Percentiles rank a stretch among this genome's conserved stretches.
phyloP scores from a whole-genome alignment of 1,284 basidiomycete genomes.

The Cryptococcus sp. region DNA sequence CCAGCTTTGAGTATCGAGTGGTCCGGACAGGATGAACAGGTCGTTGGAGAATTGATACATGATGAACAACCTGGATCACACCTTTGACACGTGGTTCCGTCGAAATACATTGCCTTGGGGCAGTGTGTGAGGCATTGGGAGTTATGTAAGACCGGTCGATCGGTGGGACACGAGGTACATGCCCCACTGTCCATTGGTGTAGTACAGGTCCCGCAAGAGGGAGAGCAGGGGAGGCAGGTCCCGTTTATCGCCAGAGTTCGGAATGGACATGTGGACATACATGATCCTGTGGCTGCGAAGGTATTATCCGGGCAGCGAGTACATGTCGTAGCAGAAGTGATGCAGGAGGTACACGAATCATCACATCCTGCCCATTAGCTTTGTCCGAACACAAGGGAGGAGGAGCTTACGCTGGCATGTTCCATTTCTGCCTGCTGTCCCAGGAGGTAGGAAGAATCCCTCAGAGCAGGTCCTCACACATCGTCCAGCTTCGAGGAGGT shows the following conservation, averaged over 20 bases:
- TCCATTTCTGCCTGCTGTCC: conserved; percentile 23
- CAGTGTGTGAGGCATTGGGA: conserved; percentile 46
- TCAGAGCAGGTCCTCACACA: conserved; percentile 41
- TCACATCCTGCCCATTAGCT: conserved; percentile 40
- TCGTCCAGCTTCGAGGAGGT: conserved; percentile 34
- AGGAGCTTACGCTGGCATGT: conserved; percentile 44
- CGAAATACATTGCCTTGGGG: conserved; percentile 34
- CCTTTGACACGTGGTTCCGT: conserved; percentile 29
- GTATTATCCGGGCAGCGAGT: conserved; percentile 33
- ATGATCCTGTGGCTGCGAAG: conserved; percentile 41
- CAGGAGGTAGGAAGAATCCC: conserved; percentile 34
- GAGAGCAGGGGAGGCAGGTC: conserved; percentile 44
- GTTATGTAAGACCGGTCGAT: conserved; percentile 38
- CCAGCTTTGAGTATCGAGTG: conserved; percentile 35
- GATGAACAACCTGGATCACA: conserved; percentile 42
- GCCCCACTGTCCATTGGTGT: conserved; percentile 8
- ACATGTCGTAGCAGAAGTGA: conserved; percentile 33
- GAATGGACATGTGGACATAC: conserved; percentile 41
- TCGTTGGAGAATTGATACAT: conserved; percentile 24
- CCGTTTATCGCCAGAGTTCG: conserved; percentile 29
- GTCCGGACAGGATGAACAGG: conserved; percentile 44
- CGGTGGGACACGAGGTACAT: conserved; percentile 42
- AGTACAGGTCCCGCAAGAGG: conserved; percentile 47
- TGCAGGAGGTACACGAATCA: conserved; percentile 42
- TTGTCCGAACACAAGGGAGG: not conserved